A percentile compares a stretch with the other conserved stretches of the same genome.
Evolutionary conservation across 176 grass and related monocot genomes (phyloP).

Genomic region (Musa itinerans): DNA sequence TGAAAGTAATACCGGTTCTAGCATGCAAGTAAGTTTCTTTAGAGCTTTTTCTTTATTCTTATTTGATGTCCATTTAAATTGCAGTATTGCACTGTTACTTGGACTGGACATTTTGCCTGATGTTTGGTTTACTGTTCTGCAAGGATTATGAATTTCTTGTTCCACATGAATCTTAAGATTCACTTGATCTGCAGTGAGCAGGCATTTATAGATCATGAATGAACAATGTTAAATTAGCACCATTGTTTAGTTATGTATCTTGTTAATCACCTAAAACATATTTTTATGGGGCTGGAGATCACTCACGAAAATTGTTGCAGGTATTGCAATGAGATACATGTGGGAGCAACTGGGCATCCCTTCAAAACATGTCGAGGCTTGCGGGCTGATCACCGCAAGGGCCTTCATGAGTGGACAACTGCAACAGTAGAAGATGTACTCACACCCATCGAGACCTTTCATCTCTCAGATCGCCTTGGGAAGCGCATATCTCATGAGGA

Average conservation of each 20-base stretch:
- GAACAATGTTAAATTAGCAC: not conserved
- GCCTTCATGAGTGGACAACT: constrained; percentile 71
- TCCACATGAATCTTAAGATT: not conserved
- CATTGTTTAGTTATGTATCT: too few species aligned
- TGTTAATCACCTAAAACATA: too few species aligned
- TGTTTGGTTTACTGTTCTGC: not conserved
- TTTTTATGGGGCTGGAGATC: not conserved
- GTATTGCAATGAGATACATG: constrained; percentile 83
- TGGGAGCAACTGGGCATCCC: constrained; percentile 62
- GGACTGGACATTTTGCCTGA: not conserved
- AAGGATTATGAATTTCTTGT: not conserved
- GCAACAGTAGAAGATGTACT: constrained; percentile 70
- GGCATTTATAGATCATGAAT: not conserved
- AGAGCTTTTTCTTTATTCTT: not conserved
- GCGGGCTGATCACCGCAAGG: constrained; percentile 44
- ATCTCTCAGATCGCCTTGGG: constrained; percentile 70
- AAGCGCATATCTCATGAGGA: constrained; percentile 64
- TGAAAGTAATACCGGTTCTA: constrained; percentile 76
- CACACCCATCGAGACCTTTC: constrained; percentile 66
- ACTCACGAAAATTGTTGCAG: constrained; percentile 21
- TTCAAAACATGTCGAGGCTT: constrained; percentile 79
- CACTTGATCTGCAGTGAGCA: not conserved
- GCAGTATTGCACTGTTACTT: not conserved
- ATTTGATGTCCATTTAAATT: not conserved
- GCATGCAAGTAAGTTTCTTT: constrained; percentile 75